These are phyloP conservation scores for Barnettozyma hawaiiensis DNA, from an alignment of 1,139 yeast species.

Conservation along the genomic window DNA sequence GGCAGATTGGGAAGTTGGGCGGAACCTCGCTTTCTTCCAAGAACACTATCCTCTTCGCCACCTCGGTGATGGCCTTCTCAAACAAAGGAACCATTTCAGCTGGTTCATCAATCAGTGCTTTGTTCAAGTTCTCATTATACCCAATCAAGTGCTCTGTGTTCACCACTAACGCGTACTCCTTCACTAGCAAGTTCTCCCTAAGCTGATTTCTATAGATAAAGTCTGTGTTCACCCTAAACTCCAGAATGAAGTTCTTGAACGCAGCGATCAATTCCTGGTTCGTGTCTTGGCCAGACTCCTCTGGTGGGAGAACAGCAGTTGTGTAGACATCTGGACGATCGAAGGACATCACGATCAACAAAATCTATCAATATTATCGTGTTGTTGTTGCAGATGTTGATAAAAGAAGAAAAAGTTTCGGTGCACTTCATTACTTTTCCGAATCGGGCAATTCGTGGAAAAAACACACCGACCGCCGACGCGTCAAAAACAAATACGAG, in stretches of 20 bases:
- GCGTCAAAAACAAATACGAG: constrained; percentile 4
- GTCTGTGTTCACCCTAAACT: constrained; percentile 76
- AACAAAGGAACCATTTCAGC: constrained; percentile 83
- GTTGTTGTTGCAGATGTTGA: neutral
- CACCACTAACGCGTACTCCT: constrained; percentile 67
- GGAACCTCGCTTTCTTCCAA: constrained; percentile 35
- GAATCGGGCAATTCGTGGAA: constrained; percentile 9
- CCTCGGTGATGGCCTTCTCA: constrained; percentile 85
- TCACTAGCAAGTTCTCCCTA: constrained; percentile 77
- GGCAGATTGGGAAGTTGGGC: constrained; percentile 69
- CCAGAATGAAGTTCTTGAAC: constrained; percentile 76
- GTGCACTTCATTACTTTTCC: constrained; percentile 4
- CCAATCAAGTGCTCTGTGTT: constrained; percentile 82
- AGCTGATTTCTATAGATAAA: constrained; percentile 90
- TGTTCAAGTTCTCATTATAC: constrained; percentile 84
- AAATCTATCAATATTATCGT: neutral
- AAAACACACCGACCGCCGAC: no score
- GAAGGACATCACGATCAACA: constrained; percentile 18
- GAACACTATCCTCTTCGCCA: constrained; percentile 52
- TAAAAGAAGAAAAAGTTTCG: neutral
- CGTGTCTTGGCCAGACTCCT: constrained; percentile 56
- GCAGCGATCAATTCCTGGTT: constrained; percentile 74
- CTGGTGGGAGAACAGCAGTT: constrained; percentile 85
- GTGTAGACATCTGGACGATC: constrained; percentile 61
- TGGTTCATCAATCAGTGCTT: constrained; percentile 80